Evolutionary conservation across 768 basidiomycete species (phyloP).

Genomic region (Naematelia aurantialba): DNA sequence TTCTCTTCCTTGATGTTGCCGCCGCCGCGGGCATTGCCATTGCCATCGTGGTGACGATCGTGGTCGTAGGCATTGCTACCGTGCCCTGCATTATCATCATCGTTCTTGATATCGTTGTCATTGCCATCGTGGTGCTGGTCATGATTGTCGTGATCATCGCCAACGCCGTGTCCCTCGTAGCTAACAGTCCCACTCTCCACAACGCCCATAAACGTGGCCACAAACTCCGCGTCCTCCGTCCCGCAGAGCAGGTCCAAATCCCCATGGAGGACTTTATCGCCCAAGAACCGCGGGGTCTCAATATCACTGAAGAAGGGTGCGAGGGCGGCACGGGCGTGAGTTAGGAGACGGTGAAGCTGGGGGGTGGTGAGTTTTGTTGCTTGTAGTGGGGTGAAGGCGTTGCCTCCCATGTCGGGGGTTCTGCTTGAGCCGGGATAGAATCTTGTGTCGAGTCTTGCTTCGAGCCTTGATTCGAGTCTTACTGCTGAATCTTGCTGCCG

Average conservation of each 20-base stretch:
- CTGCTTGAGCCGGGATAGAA: background rate
- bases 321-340: conserved; percentile 4
- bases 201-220: background rate
- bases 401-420: conserved; percentile 26
- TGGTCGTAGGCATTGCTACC: too few relatives aligned
- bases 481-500: too few relatives aligned
- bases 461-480: too few relatives aligned
- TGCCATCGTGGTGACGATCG: background rate
- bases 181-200: background rate
- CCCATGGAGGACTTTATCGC: conserved; percentile 26
- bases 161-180: background rate
- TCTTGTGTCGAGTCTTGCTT: background rate
- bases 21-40: too few relatives aligned
- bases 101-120: background rate
- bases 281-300: conserved; percentile 3
- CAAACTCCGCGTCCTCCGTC: conserved; percentile 10
- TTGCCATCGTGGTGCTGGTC: background rate
- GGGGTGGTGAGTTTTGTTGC: conserved; percentile 21
- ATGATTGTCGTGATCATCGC: background rate
- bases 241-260: conserved; percentile 30
- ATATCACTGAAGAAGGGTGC: conserved; percentile 4
- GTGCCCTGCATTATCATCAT: too few relatives aligned
- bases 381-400: conserved; percentile 20
- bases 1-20: too few relatives aligned
- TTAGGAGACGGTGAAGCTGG: conserved; percentile 14